These are phyloP conservation scores for Alloteropsis semialata DNA, from an alignment of 176 grass and related monocot genomes.

Conservation along the genomic window DNA sequence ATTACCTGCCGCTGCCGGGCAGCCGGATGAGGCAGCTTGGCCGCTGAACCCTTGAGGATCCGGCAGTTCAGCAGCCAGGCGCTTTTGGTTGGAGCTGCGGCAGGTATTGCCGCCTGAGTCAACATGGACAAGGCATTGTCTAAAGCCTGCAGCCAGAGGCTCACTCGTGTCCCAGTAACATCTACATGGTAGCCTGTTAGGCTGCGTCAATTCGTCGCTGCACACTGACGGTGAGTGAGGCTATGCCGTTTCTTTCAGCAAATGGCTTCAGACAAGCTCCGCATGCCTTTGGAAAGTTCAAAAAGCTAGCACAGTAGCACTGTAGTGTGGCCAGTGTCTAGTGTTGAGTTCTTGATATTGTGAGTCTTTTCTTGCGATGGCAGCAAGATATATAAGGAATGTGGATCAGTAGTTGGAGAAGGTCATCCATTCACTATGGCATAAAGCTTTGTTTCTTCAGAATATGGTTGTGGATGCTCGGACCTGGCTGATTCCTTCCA, in stretches of 20 bases:
- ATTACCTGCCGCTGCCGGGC: slow-evolving; percentile 17
- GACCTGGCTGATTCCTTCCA: neutral
- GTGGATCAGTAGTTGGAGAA: slow-evolving; percentile 1
- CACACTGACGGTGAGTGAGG: neutral
- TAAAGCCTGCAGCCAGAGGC: slow-evolving; percentile 5
- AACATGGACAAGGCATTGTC: slow-evolving; percentile 6
- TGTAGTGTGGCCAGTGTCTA: neutral
- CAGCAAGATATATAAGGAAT: neutral
- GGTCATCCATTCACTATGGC: neutral
- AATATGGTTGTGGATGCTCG: neutral
- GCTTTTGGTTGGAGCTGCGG: slow-evolving; percentile 32
- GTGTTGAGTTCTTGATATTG: neutral
- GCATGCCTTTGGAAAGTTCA: neutral
- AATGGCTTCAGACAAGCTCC: neutral
- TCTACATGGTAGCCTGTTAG: neutral
- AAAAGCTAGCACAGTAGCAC: neutral
- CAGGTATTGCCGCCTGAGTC: slow-evolving; percentile 26
- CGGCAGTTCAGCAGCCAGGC: slow-evolving; percentile 30
- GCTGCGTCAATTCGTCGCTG: neutral
- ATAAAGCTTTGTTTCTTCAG: neutral
- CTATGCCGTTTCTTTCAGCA: neutral
- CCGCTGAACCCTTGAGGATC: slow-evolving; percentile 14
- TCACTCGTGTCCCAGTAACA: neutral
- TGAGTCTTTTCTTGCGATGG: neutral
- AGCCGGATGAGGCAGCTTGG: slow-evolving; percentile 33